Conservation (phyloP, 495 filamentous ascomycete species). For the Aspergillus baeticus region DNA sequence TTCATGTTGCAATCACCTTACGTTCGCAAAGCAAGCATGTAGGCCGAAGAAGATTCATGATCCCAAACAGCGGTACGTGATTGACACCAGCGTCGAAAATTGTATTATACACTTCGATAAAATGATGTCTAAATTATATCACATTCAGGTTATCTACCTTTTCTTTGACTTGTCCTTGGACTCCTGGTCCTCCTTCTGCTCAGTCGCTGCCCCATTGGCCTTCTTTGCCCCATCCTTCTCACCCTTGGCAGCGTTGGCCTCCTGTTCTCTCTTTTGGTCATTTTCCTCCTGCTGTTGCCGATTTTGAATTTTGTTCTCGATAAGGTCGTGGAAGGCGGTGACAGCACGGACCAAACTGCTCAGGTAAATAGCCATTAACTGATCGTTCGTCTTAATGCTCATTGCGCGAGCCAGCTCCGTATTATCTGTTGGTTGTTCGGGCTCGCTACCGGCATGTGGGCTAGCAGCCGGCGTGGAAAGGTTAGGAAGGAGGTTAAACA, state of each 20-base stretch:
- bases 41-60: no score
- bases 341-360: constrained; percentile 96
- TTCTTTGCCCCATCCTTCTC: constrained; percentile 66
- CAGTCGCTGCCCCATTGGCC: constrained; percentile 55
- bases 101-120: constrained; percentile 31
- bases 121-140: constrained; percentile 30
- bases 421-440: constrained; percentile 54
- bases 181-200: constrained; percentile 65
- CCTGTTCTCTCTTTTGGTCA: constrained; percentile 76
- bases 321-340: constrained; percentile 97
- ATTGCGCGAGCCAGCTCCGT: constrained; percentile 89
- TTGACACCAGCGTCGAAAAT: no score
- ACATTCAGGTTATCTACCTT: constrained; percentile 45
- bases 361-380: constrained; percentile 96
- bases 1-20: no score
- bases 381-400: constrained; percentile 99
- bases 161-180: constrained; percentile 61
- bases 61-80: no score
- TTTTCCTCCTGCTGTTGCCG: constrained; percentile 94
- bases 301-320: constrained; percentile 99
- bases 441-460: constrained; percentile 44
- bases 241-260: constrained; percentile 51
- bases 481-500: constrained; percentile 98
- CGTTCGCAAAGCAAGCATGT: no score
- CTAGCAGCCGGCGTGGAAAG: constrained; percentile 76